Base-by-base conservation (phyloP, 371 early-diverging fungal genomes). In the Batrachochytrium dendrobatidis region DNA sequence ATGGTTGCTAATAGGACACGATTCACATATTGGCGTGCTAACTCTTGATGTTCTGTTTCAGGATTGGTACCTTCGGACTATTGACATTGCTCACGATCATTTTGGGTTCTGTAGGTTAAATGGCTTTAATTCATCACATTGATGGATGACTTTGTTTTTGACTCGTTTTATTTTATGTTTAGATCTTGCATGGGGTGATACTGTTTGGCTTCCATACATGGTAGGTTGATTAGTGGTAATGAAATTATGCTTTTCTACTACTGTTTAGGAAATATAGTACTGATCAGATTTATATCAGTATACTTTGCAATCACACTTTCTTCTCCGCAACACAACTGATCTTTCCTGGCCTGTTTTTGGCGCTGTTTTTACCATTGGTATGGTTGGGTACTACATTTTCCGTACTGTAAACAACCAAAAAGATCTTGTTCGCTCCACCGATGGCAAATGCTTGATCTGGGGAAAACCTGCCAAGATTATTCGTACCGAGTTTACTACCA, bases 1-100 rank as follows among this genome's bases (percentile, higher is more conserved):
- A 24, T 50, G 51, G 18, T 2, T 22, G 2, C 24, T 26, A 50
- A 1, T 15, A 26, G 25, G 18, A 18, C 30, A 50, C 15, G 1
- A 18, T 17, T 24, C 18, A 8, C 54, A 20, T 15, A 29, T 18
- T 58, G 30, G 24, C 7, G 20, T 7, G 8, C 25, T 20, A 15
- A 12, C 34, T 31, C 17, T 15, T 18, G 26, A 60, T 60, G 18
- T 58, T 61, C 17, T 29, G 25, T 50, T 58, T n/a, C n/a, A n/a
- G 76, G 88, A 89, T 72, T 89, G 89, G 89, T 89, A 89, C 71
- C 73, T 89, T 53, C 64, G 87, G 44, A 89, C 89, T 53, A 86
- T 88, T 58, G 81, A 72, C 63, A 73, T 77, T 62, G 81, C 81
- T 53, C 89, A 89, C 68, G 89, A 89, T 66, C 89, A 89, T 73